Base-by-base conservation (phyloP, 1,139 yeast species). In the Candida sanyaensis region DNA sequence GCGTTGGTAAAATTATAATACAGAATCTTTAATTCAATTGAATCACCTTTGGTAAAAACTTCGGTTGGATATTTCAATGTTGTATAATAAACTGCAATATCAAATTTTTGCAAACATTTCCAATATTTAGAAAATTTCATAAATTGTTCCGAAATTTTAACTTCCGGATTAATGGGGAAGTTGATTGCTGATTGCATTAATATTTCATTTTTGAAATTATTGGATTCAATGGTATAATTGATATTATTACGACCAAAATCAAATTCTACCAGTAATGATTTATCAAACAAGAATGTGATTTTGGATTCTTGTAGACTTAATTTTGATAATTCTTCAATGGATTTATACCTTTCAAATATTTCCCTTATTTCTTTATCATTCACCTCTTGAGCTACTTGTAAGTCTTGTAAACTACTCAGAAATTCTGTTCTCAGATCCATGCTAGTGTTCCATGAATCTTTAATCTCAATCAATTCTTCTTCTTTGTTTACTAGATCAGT, bases 51-150 rank as follows among this genome's bases (percentile, higher is more conserved):
- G 8, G 28, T 29, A 7, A 48, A 28, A 29, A 58, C 42, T 6
- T 50, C 40, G 5, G 65, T 48, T 1, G 76, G 77, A 48, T 54
- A 67, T 44, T 61, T 65, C 30, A 68, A 52, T 3, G 69, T 61
- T 4, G 69, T 52, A 40, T 58, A 61, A 57, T 61, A 63, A 5
- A 72, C 51, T 31, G 65, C 71, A 4, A 45, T 26, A 52, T 72
- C 77, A 5, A 73, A 45, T 17, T 48, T 44, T 30, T 53, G 54
- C 17, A 68, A 54, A 21, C 46, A 47, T 1, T 44, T 42, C 67
- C 73, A 71, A 21, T 51, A 41, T 1, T 44, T 47, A 13, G 50
- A 49, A 47, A 69, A 60, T 8, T 45, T 44, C 8, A 46, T 46
- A 39, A 65, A 58, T 12, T 51, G 48, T 32, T 57, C 56, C 11